Evolutionary conservation across 2,329 filamentous ascomycete species (phyloP).

Genomic region (Hymenoscyphus fraxineus): DNA sequence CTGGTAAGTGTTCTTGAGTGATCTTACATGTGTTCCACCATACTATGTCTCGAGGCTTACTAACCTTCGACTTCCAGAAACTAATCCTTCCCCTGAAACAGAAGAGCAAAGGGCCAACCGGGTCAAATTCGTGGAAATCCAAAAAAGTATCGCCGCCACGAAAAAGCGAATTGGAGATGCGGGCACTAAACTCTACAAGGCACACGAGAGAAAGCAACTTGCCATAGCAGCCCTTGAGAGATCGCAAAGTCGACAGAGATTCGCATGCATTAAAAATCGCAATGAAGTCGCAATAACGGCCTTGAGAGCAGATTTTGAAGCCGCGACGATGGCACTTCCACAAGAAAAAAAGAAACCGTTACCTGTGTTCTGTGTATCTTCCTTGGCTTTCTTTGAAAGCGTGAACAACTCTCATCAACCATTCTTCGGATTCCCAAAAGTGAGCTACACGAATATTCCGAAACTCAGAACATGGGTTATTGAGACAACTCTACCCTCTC

Average conservation of each 20-base stretch:
- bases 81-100: not conserved
- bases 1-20: not conserved
- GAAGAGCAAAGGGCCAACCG: not conserved
- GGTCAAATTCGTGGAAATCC: not conserved
- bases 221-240: not conserved
- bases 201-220: not conserved
- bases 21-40: not conserved
- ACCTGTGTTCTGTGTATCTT: conserved; percentile 20
- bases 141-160: not conserved
- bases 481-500: conserved; percentile 14
- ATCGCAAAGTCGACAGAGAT: not conserved
- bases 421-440: not conserved
- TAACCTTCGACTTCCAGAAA: not conserved
- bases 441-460: conserved; percentile 8
- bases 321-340: conserved; percentile 11
- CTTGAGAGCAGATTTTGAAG: conserved; percentile 15
- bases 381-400: conserved; percentile 11
- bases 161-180: not conserved
- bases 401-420: not conserved
- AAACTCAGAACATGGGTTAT: conserved; percentile 18
- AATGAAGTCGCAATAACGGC: conserved; percentile 4
- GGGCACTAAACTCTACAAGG: not conserved
- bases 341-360: conserved; percentile 4
- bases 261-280: conserved; percentile 17
- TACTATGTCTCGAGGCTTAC: not conserved